Base-by-base conservation (phyloP, 768 basidiomycete species). In the Boletales sp. region DNA sequence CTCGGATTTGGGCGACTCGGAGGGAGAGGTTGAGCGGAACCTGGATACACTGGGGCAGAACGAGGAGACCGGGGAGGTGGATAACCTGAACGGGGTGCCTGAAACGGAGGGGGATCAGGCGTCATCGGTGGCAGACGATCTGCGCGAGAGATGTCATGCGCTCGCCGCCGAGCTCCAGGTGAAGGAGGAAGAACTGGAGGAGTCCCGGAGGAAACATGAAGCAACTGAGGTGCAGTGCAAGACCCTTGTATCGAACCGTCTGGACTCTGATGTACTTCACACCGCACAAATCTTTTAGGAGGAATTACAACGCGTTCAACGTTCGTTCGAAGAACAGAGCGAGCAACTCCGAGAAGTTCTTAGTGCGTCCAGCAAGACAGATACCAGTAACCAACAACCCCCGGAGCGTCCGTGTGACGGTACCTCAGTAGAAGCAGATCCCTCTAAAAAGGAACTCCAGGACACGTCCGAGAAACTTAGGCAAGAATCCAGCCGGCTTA, bases 1-100 rank as follows among this genome's bases (percentile, higher is more conserved):
- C 28, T 48, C 53, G 35, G 60, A 63, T 21, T 51, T 44, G 60
- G 52, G 14, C 2, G 60, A 65, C 42, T 55, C 50, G 18, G 62
- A 64, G 34, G 62, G 57, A 35, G 62, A 65, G 41, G 60, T 57
- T 18, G 62, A 60, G 19, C 60, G 55, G 19, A 57, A 65, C 34
- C 47, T 57, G 4, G 60, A 62, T 44, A 31, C 32, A 1, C 52
- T 48, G 13, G 21, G 15, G 15, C 60, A 52, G 11, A 43, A 40
- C 45, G 63, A 62, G 33, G 62, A 57, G 38, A 36, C 39, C 1
- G 57, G 53, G 37, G 57, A 59, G 31, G 44, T 14, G 15, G 60
- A 54, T 30, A 38, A 38, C 45, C 25, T 38, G 9, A 31, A 15
- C 8, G 53, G 40, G 19, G 15, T 42, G 31, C 25, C 35, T 11